A percentile compares a stretch with the other conserved stretches of the same genome.
Evolutionary conservation across 352 stramenopile species (phyloP).

Genomic region (Albugo laibachii): DNA sequence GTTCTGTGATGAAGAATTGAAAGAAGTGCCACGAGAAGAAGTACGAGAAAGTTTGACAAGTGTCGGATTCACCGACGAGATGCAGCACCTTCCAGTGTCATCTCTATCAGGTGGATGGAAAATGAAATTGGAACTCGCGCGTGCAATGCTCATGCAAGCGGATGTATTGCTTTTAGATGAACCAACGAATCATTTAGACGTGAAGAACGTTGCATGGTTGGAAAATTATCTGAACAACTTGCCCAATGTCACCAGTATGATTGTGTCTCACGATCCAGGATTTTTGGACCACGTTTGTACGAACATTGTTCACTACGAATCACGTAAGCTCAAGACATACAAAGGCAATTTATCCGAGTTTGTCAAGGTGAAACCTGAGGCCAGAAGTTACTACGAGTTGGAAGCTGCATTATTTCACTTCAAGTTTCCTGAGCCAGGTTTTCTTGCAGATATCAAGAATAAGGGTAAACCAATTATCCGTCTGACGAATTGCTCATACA

Average conservation of each 20-base stretch:
- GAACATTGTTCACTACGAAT: conserved; percentile 96
- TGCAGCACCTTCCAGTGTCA: conserved; percentile 84
- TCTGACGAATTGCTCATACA: conserved; percentile 71
- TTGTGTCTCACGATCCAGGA: conserved; percentile 92
- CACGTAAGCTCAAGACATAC: conserved; percentile 79
- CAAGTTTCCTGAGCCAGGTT: conserved; percentile 73
- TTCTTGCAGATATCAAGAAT: conserved; percentile 81
- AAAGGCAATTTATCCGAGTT: conserved; percentile 75
- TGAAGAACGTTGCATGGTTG: conserved; percentile 85
- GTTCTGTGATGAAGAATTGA: conserved; percentile 75
- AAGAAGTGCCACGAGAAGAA: conserved; percentile 77
- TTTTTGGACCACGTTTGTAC: conserved; percentile 97
- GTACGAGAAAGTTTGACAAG: conserved; percentile 80
- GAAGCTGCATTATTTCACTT: conserved; percentile 73
- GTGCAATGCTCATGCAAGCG: conserved; percentile 87
- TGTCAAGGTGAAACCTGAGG: conserved; percentile 72
- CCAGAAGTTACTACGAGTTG: conserved; percentile 79
- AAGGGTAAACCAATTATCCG: conserved; percentile 81
- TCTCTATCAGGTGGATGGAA: conserved; percentile 91
- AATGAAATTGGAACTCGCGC: conserved; percentile 89
- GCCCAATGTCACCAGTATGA: conserved; percentile 80
- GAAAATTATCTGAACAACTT: conserved; percentile 80
- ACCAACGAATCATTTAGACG: conserved; percentile 88
- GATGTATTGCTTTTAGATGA: conserved; percentile 95
- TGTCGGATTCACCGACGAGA: conserved; percentile 87